Conservation (phyloP, 495 filamentous ascomycete genomes). For the Daldinia vernicosa region DNA sequence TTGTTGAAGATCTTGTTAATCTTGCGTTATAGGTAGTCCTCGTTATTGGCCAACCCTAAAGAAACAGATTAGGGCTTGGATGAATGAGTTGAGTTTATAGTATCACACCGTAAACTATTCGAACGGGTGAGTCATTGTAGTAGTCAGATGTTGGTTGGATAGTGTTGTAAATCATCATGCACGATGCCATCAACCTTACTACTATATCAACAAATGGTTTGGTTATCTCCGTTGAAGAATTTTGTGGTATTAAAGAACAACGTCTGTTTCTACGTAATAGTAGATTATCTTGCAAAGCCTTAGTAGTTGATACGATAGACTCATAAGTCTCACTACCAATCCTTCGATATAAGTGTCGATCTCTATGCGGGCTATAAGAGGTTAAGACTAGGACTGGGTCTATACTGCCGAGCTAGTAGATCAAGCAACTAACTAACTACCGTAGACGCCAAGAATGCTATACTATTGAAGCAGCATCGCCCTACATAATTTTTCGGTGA, state of each 20-base stretch:
- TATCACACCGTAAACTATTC: background rate
- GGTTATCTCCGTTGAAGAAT: background rate
- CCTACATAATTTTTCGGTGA: background rate
- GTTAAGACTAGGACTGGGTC: background rate
- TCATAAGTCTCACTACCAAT: background rate
- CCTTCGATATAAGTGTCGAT: background rate
- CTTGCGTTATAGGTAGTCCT: background rate
- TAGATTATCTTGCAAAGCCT: background rate
- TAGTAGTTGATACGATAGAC: background rate
- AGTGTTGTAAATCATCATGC: background rate
- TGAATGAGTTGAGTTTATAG: background rate
- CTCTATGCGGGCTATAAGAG: background rate
- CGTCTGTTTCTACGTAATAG: background rate
- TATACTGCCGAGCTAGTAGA: background rate
- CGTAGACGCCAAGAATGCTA: background rate
- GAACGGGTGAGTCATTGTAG: background rate
- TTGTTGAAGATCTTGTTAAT: conserved; percentile 36
- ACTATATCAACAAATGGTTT: background rate
- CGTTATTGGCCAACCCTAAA: background rate
- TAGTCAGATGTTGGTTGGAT: conserved; percentile 7
- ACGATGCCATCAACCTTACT: background rate
- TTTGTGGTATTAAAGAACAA: background rate
- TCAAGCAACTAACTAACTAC: background rate
- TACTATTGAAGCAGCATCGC: background rate
- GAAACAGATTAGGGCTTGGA: background rate